These are phyloP conservation scores for Calvatia gigantea DNA, from an alignment of 768 basidiomycete genomes.

Conservation along the genomic window DNA sequence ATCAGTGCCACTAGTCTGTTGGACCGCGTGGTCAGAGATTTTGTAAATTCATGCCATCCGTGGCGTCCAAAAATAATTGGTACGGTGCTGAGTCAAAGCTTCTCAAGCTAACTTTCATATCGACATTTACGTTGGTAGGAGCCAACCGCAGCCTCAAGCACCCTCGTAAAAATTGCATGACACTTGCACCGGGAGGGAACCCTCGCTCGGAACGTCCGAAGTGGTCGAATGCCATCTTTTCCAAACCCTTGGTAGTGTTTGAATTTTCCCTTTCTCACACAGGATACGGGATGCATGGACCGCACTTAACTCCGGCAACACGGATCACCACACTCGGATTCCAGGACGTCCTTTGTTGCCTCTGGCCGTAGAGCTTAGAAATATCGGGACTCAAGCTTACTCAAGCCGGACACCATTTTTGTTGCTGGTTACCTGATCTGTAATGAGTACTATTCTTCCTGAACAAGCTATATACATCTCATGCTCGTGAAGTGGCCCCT, in stretches of 20 bases:
- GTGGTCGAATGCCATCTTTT: neutral
- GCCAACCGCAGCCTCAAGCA: neutral
- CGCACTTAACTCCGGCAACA: too few relatives aligned
- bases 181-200: neutral
- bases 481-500: neutral
- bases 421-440: neutral
- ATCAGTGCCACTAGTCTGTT: neutral
- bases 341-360: too few relatives aligned
- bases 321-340: neutral
- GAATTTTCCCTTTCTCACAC: neutral
- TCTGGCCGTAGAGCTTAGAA: neutral
- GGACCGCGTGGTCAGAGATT: neutral
- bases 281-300: too few relatives aligned
- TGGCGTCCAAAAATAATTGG: neutral
- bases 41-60: neutral
- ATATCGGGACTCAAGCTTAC: neutral
- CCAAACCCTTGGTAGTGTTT: neutral
- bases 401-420: neutral
- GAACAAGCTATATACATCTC: constrained; percentile 1
- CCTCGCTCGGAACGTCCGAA: too few relatives aligned
- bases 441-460: neutral
- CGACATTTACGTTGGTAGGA: neutral
- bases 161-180: neutral
- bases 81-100: neutral
- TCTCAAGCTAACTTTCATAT: constrained; percentile 2